phyloP scores from a whole-genome alignment of 805 yeast genomes.

The Nakazawaea peltata region DNA sequence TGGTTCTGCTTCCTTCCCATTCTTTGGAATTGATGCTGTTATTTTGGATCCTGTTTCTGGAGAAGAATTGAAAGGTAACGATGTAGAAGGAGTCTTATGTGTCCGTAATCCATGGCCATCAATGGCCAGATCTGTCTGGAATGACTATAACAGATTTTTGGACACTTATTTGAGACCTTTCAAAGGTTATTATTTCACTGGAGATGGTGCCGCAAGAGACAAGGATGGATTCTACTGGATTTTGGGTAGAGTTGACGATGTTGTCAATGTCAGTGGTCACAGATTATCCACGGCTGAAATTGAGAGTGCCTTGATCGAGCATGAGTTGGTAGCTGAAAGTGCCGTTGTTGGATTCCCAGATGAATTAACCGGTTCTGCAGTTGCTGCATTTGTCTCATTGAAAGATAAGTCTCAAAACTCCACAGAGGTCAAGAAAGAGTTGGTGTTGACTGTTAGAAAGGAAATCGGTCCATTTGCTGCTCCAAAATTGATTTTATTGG shows the following conservation, averaged over 20 bases:
- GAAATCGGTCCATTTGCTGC: slow-evolving; percentile 87
- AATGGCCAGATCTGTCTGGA: slow-evolving; percentile 77
- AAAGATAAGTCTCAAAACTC: slow-evolving; percentile 49
- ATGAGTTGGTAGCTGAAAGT: slow-evolving; percentile 61
- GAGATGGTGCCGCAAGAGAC: slow-evolving; percentile 87
- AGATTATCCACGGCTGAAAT: slow-evolving; percentile 85
- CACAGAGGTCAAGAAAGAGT: slow-evolving; percentile 48
- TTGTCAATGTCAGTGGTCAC: slow-evolving; percentile 82
- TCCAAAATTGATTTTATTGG: slow-evolving; percentile 66
- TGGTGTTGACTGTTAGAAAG: slow-evolving; percentile 62
- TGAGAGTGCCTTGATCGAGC: slow-evolving; percentile 75
- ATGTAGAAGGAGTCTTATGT: slow-evolving; percentile 77
- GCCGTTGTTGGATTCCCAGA: slow-evolving; percentile 83
- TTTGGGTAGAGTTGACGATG: slow-evolving; percentile 82
- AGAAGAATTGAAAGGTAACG: slow-evolving; percentile 56
- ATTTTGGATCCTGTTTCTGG: slow-evolving; percentile 73
- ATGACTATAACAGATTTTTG: slow-evolving; percentile 62
- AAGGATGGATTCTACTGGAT: slow-evolving; percentile 82
- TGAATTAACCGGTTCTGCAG: slow-evolving; percentile 83
- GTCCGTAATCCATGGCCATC: slow-evolving; percentile 76
- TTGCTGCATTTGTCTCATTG: slow-evolving; percentile 72
- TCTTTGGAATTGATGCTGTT: slow-evolving; percentile 71
- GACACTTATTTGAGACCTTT: slow-evolving; percentile 82
- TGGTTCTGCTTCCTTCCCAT: slow-evolving; percentile 79
- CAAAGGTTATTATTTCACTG: slow-evolving; percentile 77